Evolutionary conservation across 768 basidiomycete species (phyloP), one percentile per base, ranked within the genome.

Genomic region (Rubroboletus pulcherrimus): DNA sequence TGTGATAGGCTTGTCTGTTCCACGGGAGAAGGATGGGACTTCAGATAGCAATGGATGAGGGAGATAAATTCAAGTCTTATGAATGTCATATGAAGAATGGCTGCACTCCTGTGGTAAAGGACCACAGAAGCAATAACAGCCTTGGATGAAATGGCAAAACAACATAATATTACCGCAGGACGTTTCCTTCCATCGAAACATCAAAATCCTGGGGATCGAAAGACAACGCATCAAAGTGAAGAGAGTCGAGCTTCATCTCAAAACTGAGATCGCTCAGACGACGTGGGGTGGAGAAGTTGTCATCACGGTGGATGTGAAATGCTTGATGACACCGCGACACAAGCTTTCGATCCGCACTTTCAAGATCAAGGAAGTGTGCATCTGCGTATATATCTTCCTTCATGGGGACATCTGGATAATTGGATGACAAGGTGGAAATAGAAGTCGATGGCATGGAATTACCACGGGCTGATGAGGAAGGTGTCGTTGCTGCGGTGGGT

Each of bases 201-300:
- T 68, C 57, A 66, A 87, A 85, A 39, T 74, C 76, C 59, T 84
- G 81, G 26, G 78, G 76, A 65, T 89, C 85, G 53, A 89, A 86
- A 51, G 84, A 86, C 43, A 89, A 61, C 1, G 80, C 75, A 59
- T 89, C 87, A 65, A 89, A 89, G 65, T 87, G 85, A 51, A 89
- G 73, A 33, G 87, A 87, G 64, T 87, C 84, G 14, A 89, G 80
- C 37, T 72, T 75, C 85, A 87, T 83, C 73, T 89, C 84, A 48
- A 84, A 71, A 57, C 78, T 80, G 58, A 71, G 57, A 49, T 85
- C 79, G 34, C 63, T 69, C 37, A 66, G 63, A 38, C 49, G 69
- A 47, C 38, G 48, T 17, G 52, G 48, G 10, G 49, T 33, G 31
- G 51, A 49, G 1, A 58, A 10, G 17, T 51, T 42, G 19, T 53